Base-by-base conservation (phyloP, 1,284 basidiomycete genomes). In the Leccinum pachyderme region DNA sequence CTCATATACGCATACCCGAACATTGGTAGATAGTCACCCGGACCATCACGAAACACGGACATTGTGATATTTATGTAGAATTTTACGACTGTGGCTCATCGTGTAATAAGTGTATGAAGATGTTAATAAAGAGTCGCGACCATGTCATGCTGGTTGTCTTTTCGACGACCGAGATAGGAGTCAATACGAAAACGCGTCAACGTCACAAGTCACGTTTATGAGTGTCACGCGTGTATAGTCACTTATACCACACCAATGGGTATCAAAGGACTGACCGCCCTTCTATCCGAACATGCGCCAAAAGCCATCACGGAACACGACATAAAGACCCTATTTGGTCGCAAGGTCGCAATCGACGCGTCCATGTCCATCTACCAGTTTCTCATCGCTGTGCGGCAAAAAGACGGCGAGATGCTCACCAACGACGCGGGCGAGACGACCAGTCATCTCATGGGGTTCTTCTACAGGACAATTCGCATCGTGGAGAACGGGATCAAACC, bases 401-500 rank as follows among this genome's bases (percentile, higher is more conserved):
- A 87, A 70, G 96, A 98, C 69, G 96, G 97, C 12, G 94, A 99
- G 73, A 85, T 97, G 80, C 83, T 99, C 62, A 97, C 92, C 70
- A 98, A 97, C 65, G 96, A 99, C 25, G 86, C 87, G 1, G 97
- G 97, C 15, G 97, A 99, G 71, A 97, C 95, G 1, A 98, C 95
- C 1, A 95, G 94, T 75, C 96, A 99, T 74, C 78, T 99, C 15
- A 98, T 99, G 91, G 96, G 96, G 0, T 92, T 98, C 75, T 99
- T 99, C 76, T 98, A 98, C 69, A 85, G 96, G 31, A 97, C 95
- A 0, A 92, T 98, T 57, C 84, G 97, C 24, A 99, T 99, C 76
- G 93, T 97, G n/a, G 97, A 99, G 73, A 94, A 97, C 63, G 97
- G 97, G 5, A 95, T 99, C 70, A 99, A 99, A 70, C 96, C 96